Percentiles rank a stretch among this genome's conserved stretches.
Evolutionary conservation across 192 early-diverging fungal genomes (phyloP).

Genomic region (Rhizophagus clarus): DNA sequence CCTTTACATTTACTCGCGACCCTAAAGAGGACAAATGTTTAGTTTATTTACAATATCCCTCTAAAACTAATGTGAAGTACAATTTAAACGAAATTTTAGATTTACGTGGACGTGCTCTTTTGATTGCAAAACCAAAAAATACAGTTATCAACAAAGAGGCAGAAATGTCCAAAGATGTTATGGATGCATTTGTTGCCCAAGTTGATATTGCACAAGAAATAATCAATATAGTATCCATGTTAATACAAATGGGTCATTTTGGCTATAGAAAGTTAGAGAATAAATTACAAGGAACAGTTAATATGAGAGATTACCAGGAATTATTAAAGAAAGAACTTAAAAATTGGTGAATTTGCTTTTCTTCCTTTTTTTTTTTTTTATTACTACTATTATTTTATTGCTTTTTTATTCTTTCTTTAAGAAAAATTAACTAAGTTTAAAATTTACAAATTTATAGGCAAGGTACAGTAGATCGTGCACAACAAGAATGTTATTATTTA

Average conservation of each 20-base stretch:
- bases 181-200: constrained; percentile 30
- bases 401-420: background rate
- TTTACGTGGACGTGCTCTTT: constrained; percentile 33
- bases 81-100: constrained; percentile 24
- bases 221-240: constrained; percentile 1
- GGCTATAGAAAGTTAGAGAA: constrained; percentile 23
- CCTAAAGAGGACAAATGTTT: constrained; percentile 4
- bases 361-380: too few species aligned
- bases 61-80: background rate
- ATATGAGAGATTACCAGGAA: constrained; percentile 9
- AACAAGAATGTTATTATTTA: constrained; percentile 26
- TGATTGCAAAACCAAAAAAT: constrained; percentile 27
- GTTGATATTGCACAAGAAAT: constrained; percentile 34
- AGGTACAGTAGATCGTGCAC: background rate
- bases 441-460: constrained; percentile 1
- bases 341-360: background rate
- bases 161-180: background rate
- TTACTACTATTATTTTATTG: background rate
- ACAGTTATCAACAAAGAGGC: background rate
- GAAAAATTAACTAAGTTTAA: background rate
- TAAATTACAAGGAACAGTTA: background rate
- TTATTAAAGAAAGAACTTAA: constrained; percentile 10
- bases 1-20: constrained; percentile 24
- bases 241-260: constrained; percentile 35
- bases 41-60: constrained; percentile 21